Percentiles rank a stretch among this genome's conserved stretches.
These are phyloP conservation scores for Plasmodium cynomolgi DNA, from an alignment of 169 alveolate species.

Conservation along the genomic window DNA sequence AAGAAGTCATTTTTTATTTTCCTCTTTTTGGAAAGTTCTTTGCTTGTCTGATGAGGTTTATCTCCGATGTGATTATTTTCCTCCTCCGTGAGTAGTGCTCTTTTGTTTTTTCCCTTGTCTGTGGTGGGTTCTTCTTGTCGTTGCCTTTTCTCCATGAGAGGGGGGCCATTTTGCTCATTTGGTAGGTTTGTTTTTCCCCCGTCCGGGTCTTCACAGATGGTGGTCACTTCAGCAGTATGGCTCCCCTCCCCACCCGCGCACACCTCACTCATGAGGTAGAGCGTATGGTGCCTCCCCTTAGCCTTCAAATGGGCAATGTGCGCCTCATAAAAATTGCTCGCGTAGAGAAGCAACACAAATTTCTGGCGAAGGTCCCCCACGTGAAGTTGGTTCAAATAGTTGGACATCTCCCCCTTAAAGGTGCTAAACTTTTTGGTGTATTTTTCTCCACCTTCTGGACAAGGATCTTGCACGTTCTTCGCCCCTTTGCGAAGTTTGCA, in stretches of 20 bases:
- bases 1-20: slow-evolving; percentile 13
- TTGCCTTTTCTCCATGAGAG: not conserved
- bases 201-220: not conserved
- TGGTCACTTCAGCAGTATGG: not conserved
- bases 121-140: not conserved
- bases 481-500: not conserved
- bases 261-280: not conserved
- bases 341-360: slow-evolving; percentile 12
- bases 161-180: not conserved
- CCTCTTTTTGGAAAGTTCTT: not conserved
- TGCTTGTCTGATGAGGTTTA: not conserved
- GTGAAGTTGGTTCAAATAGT: not conserved
- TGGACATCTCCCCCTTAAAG: not conserved
- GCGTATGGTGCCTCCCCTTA: not conserved
- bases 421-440: slow-evolving; percentile 6
- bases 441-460: not conserved
- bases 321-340: slow-evolving; percentile 43
- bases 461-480: not conserved
- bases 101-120: not conserved
- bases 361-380: slow-evolving; percentile 3
- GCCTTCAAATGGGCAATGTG: slow-evolving; percentile 26
- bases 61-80: not conserved
- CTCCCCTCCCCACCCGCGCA: not conserved
- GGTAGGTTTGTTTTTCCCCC: not conserved
- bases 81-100: not conserved